Evolutionary conservation across 345 rosid species (phyloP).

Genomic region (Gossypium ekmanianum): DNA sequence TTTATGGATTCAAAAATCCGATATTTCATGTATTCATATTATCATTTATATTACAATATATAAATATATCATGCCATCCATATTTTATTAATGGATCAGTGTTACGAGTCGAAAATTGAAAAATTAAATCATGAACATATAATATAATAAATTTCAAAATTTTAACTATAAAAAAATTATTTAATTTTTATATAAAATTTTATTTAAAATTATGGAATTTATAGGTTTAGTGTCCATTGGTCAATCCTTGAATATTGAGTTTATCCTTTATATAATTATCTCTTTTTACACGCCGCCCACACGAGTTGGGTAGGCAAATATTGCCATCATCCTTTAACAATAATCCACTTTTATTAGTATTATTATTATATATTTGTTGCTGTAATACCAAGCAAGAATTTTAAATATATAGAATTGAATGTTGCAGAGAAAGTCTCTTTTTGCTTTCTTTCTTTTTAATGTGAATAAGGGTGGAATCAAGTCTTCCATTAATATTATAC

Average conservation of each 20-base stretch:
- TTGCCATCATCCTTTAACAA: neutral
- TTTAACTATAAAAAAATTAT: no score
- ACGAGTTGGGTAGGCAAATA: conserved; percentile 19
- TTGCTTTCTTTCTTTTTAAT: neutral
- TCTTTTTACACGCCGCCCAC: conserved; percentile 2
- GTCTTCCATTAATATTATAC: neutral
- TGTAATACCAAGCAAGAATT: conserved; percentile 11
- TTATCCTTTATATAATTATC: neutral
- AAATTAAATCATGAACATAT: no score
- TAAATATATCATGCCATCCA: neutral
- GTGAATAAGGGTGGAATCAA: neutral
- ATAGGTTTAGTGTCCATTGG: neutral
- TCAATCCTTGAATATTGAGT: neutral
- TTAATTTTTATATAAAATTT: no score
- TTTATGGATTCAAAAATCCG: neutral
- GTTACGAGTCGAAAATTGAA: no score
- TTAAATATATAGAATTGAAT: neutral
- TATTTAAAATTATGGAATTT: neutral
- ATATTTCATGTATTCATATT: neutral
- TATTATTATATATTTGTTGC: neutral
- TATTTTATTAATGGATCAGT: no score
- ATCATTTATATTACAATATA: neutral
- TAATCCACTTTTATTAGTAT: neutral
- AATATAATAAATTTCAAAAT: no score
- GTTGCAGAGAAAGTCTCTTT: neutral